Conservation (phyloP, 441 rosid genomes). For the Arabidopsis lyrata region DNA sequence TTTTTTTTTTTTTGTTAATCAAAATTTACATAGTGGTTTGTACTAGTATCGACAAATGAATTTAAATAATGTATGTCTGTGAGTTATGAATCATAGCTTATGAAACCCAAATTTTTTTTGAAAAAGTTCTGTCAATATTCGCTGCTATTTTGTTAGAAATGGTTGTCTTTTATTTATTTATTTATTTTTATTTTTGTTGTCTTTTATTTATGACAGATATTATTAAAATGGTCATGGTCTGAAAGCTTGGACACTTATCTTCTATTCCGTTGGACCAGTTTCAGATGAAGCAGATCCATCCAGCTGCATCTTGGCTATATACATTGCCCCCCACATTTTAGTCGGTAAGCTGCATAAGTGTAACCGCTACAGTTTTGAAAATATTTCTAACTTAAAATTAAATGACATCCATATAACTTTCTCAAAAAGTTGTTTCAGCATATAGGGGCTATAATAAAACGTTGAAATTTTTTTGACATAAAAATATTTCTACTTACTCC, state of each 20-base stretch:
- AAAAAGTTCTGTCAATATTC: background rate
- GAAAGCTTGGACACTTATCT: conserved; percentile 21
- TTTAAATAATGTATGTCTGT: background rate
- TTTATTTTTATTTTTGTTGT: background rate
- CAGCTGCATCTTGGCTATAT: conserved; percentile 40
- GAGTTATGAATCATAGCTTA: background rate
- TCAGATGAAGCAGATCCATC: conserved; percentile 28
- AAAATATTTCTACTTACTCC: no score
- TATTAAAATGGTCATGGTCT: conserved; percentile 25
- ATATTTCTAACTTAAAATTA: background rate
- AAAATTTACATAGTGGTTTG: background rate
- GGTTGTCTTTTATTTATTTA: background rate
- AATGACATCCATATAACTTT: background rate
- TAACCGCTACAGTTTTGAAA: conserved; percentile 2
- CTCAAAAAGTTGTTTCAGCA: background rate
- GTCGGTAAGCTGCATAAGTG: conserved; percentile 2
- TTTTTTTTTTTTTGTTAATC: background rate
- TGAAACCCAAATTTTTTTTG: no score
- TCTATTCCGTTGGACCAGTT: conserved; percentile 31
- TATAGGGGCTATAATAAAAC: no score
- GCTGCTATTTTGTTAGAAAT: background rate
- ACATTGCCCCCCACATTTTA: conserved; percentile 25
- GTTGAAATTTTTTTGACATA: no score
- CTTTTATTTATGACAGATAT: background rate
- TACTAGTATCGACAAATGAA: background rate